Evolutionary conservation across 2,329 filamentous ascomycete genomes (phyloP).

Genomic region (Aspergillus costaricaensis): DNA sequence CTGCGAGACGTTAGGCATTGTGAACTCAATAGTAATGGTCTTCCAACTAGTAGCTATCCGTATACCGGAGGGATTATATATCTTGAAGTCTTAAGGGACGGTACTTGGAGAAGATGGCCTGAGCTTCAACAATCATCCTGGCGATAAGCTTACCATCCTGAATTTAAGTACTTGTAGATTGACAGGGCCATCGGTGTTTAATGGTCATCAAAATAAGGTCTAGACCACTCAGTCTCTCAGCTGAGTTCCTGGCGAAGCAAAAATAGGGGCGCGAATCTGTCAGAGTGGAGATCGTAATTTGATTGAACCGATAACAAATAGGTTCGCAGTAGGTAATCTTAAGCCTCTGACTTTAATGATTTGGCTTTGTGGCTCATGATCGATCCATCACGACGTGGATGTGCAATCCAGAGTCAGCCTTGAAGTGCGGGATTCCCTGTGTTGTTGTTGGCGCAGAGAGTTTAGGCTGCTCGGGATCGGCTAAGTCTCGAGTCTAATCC

Average conservation of each 20-base stretch:
- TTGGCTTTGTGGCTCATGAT: background rate
- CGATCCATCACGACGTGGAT: background rate
- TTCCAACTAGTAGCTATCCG: background rate
- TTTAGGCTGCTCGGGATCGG: background rate
- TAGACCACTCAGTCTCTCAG: background rate
- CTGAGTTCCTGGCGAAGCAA: background rate
- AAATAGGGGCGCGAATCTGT: background rate
- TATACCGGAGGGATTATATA: background rate
- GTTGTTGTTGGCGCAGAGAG: background rate
- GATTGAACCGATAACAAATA: too few relatives aligned
- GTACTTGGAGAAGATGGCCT: background rate
- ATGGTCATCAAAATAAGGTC: background rate
- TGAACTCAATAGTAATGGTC: background rate
- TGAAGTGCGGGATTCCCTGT: background rate
- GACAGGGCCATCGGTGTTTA: background rate
- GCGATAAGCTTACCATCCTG: background rate
- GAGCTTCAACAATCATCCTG: background rate
- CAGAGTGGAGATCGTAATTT: background rate
- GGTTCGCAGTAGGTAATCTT: background rate
- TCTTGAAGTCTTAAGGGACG: background rate
- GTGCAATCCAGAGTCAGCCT: background rate
- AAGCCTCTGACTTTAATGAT: background rate
- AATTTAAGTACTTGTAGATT: background rate
- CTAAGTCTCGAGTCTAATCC: background rate
- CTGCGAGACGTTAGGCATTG: constrained; percentile 20